phyloP scores from a whole-genome alignment of 2,329 filamentous ascomycete genomes.

The Catunica adiposa region DNA sequence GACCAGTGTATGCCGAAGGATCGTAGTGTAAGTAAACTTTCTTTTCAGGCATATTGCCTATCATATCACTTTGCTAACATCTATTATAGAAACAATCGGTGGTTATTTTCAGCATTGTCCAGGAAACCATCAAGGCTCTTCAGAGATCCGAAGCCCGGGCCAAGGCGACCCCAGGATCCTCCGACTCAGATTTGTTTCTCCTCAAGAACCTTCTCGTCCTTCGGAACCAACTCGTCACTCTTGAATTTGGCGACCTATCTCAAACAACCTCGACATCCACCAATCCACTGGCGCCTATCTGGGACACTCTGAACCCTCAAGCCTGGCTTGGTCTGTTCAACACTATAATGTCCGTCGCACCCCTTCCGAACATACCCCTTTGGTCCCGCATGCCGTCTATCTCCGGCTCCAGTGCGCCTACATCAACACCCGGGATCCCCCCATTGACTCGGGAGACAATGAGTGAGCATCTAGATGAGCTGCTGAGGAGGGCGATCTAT shows the following conservation, averaged over 20 bases:
- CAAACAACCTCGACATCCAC: conserved; percentile 24
- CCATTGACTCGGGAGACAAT: conserved; percentile 36
- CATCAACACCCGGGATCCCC: conserved; percentile 14
- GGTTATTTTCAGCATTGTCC: conserved; percentile 56
- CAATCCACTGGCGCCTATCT: conserved; percentile 41
- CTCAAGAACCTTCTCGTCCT: conserved; percentile 88
- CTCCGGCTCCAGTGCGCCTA: conserved; percentile 21
- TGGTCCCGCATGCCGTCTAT: conserved; percentile 23
- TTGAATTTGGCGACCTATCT: conserved; percentile 67
- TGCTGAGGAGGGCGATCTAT: conserved; percentile 45
- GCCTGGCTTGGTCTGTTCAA: conserved; percentile 43
- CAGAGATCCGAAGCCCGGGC: conserved; percentile 60
- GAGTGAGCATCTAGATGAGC: conserved; percentile 46
- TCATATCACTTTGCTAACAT: conserved; percentile 5
- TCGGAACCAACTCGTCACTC: conserved; percentile 88
- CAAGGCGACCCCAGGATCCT: conserved; percentile 38
- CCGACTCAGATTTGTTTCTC: conserved; percentile 78
- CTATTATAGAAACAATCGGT: conserved; percentile 32
- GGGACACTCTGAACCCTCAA: conserved; percentile 43
- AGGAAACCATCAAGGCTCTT: conserved; percentile 74
- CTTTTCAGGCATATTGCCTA: background rate
- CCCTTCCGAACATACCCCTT: conserved; percentile 26
- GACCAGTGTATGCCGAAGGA: conserved; percentile 49
- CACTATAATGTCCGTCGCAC: conserved; percentile 31
- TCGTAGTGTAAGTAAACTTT: conserved; percentile 33